Evolutionary conservation across 805 yeast genomes (phyloP).

Genomic region (Wickerhamomyces chambardii): DNA sequence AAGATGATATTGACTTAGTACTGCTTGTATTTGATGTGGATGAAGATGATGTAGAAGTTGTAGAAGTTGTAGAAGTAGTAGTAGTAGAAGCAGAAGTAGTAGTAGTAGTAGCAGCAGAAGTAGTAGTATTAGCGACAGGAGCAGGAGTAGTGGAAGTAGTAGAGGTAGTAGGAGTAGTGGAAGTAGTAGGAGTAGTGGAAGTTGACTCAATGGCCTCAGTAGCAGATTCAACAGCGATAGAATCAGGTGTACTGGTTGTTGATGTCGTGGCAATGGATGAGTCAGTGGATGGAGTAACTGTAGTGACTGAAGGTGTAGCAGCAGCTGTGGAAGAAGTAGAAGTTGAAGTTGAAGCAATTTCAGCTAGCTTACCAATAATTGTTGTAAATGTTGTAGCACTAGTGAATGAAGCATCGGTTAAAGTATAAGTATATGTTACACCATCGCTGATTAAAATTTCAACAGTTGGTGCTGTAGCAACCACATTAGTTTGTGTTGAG

Average conservation of each 20-base stretch:
- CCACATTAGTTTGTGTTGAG: constrained; percentile 28
- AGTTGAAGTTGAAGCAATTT: constrained; percentile 3
- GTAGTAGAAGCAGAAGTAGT: constrained; percentile 14
- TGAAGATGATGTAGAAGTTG: constrained; percentile 9
- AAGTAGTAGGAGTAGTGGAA: constrained; percentile 10
- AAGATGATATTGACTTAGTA: constrained; percentile 12
- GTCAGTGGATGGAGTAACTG: too few relatives aligned
- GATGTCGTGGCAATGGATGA: too few relatives aligned
- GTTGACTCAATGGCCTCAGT: constrained; percentile 9
- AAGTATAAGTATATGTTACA: constrained; percentile 27
- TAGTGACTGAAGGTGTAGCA: constrained; percentile 10
- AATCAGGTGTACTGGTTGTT: constrained; percentile 6
- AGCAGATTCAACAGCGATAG: too few relatives aligned
- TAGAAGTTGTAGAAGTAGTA: constrained; percentile 16
- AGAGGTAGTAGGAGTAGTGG: constrained; percentile 8
- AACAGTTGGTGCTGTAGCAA: constrained; percentile 29
- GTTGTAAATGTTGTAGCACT: constrained; percentile 26
- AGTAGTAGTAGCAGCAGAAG: constrained; percentile 15
- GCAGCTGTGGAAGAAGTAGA: constrained; percentile 9
- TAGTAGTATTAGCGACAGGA: constrained; percentile 20
- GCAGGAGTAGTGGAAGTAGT: constrained; percentile 9
- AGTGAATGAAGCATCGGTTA: constrained; percentile 24
- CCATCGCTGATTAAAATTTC: constrained; percentile 26
- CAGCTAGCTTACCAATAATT: constrained; percentile 9
- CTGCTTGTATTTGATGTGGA: constrained; percentile 14